Evolutionary conservation across 139 green algal genomes (phyloP).

Genomic region (Trebouxia sp.): DNA sequence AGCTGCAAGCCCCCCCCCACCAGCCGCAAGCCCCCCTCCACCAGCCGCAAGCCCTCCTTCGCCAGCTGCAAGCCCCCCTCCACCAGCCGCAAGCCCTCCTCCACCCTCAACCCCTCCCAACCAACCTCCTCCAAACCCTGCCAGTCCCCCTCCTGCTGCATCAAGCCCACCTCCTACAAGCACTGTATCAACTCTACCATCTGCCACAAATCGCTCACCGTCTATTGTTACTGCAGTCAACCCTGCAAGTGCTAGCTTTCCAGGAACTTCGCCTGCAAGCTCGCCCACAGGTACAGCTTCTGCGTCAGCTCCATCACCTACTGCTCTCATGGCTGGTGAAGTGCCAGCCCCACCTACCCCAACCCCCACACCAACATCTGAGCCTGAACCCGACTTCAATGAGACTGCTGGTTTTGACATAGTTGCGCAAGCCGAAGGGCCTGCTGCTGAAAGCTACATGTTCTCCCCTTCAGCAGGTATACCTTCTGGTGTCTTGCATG

Average conservation of each 20-base stretch:
- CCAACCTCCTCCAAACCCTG: neutral
- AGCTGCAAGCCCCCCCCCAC: neutral
- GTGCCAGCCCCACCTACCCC: neutral
- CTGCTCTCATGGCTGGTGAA: neutral
- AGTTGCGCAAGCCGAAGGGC: neutral
- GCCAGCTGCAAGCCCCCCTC: neutral
- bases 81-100: neutral
- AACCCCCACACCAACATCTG: neutral
- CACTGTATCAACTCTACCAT: neutral
- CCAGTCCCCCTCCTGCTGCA: neutral
- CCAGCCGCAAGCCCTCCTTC: neutral
- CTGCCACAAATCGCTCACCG: neutral
- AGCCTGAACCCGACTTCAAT: neutral
- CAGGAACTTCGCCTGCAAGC: neutral
- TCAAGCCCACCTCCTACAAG: neutral
- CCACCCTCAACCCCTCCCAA: neutral
- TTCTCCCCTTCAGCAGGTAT: slow-evolving; percentile 5
- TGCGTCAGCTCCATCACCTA: neutral
- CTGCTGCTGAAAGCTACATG: neutral
- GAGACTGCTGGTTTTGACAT: neutral
- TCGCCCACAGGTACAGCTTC: neutral
- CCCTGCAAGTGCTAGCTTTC: neutral
- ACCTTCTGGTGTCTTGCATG: neutral
- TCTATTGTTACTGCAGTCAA: neutral
- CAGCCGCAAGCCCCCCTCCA: neutral